Base-by-base conservation (phyloP, 768 basidiomycete genomes). In the Mycena crocata region DNA sequence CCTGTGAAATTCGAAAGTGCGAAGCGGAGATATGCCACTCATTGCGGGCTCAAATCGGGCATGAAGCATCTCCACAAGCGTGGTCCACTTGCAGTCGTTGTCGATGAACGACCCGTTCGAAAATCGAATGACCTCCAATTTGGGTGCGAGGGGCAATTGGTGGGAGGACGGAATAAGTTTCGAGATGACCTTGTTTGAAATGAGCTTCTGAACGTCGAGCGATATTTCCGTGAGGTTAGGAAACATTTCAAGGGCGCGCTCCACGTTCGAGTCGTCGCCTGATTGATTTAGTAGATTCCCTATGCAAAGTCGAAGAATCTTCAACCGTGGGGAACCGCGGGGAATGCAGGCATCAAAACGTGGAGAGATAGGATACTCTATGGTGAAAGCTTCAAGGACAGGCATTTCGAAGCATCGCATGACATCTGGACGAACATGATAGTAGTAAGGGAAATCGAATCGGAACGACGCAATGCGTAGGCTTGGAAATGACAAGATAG, bases 51-150 rank as follows among this genome's bases (percentile, higher is more conserved):
- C 46, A 34, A 66, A 66, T 28, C 58, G 65, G 21, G 44, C 37
- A 0, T 46, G 30, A 3, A 66, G 46, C 52, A 66, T 55, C 17
- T 48, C 37, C 24, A 50, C 10, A 26, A 66, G 39, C 7, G 51
- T 66, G 30, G 8, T 15, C 64, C 58, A 66, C 51, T 30, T 10
- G 32, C 65, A 66, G 23, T 17, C 35, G 1, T 55, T 21, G 30
- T 60, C 17, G 3, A 56, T 2, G 28, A 56, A 56, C 3, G 57
- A 60, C n/a, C 45, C 21, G 17, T 61, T 66, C 23, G 65, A 35
- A 31, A 66, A 45, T 24, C 77, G 75, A 10, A 54, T 61, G 30
- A 66, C 56, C 32, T 48, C 75, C 35, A 56, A 73, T 26, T 68
- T 55, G 46, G 57, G 48, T 1, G 7, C 10, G 13, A 39, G 26